These are phyloP conservation scores for Trichoderma koningii DNA, from an alignment of 2,329 filamentous ascomycete species.

Conservation along the genomic window DNA sequence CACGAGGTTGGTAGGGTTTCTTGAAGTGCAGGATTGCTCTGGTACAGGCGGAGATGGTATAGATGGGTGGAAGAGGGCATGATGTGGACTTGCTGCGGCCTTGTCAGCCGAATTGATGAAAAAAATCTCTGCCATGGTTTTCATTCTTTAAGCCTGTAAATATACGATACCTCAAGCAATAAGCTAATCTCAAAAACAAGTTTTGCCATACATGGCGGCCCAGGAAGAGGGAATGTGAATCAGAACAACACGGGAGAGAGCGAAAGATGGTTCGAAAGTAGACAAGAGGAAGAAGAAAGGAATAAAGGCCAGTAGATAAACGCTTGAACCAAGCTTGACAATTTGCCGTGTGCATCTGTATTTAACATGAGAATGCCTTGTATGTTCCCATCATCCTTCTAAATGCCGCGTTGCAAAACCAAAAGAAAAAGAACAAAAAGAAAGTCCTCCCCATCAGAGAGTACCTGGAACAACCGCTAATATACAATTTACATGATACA, in stretches of 20 bases:
- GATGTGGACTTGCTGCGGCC: slow-evolving; percentile 1
- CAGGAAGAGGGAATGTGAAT: not conserved
- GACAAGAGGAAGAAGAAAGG: not conserved
- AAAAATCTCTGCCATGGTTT: not conserved
- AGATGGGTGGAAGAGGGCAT: not conserved
- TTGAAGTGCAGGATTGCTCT: slow-evolving; percentile 16
- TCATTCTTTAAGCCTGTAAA: not conserved
- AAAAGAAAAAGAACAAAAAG: not conserved
- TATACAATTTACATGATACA: slow-evolving; percentile 15
- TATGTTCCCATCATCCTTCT: not conserved
- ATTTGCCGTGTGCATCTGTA: slow-evolving; percentile 2
- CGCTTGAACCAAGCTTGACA: not conserved
- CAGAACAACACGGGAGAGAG: not conserved
- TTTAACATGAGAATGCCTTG: slow-evolving; percentile 13
- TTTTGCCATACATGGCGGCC: too few species aligned
- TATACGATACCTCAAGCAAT: too few species aligned
- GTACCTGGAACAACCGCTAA: not conserved
- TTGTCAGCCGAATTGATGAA: slow-evolving; percentile 7
- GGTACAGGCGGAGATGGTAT: not conserved
- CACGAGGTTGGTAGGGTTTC: too few species aligned
- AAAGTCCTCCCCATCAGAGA: not conserved
- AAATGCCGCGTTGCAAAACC: not conserved
- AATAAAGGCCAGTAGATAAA: not conserved
- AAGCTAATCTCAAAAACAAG: too few species aligned
- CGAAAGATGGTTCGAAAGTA: not conserved